Conservation (phyloP, 352 stramenopile species). For the Phytophthora quininea region DNA sequence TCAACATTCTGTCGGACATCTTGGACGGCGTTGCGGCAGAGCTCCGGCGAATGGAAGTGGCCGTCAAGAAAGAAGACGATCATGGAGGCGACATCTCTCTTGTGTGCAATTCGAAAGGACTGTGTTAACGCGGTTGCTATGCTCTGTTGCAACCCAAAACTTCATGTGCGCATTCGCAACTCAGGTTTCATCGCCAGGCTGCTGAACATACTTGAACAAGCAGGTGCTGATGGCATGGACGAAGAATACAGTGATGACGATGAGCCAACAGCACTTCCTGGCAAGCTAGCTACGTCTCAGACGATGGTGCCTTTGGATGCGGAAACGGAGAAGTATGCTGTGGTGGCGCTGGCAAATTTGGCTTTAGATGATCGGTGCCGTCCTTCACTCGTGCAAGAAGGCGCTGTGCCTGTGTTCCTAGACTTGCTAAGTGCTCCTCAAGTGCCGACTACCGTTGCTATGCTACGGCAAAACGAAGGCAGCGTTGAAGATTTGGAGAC, state of each 20-base stretch:
- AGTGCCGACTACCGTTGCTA: neutral
- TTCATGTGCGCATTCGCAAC: slow-evolving; percentile 61
- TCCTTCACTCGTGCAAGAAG: slow-evolving; percentile 63
- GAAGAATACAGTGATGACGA: slow-evolving; percentile 39
- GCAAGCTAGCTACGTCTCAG: neutral
- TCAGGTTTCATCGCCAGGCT: slow-evolving; percentile 62
- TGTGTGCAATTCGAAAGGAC: slow-evolving; percentile 59
- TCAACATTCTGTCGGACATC: slow-evolving; percentile 57
- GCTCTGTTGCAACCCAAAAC: slow-evolving; percentile 78
- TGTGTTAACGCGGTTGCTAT: slow-evolving; percentile 67
- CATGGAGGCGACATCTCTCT: slow-evolving; percentile 27
- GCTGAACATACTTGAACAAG: slow-evolving; percentile 43
- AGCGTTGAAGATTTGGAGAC: slow-evolving; percentile 19
- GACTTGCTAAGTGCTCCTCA: slow-evolving; percentile 44
- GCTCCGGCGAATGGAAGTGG: slow-evolving; percentile 27
- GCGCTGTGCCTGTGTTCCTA: slow-evolving; percentile 62
- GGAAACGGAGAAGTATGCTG: slow-evolving; percentile 71
- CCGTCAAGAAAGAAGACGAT: slow-evolving; percentile 21
- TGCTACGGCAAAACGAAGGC: slow-evolving; percentile 14
- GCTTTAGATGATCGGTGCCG: slow-evolving; percentile 77
- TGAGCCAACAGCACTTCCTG: neutral
- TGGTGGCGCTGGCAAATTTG: slow-evolving; percentile 77
- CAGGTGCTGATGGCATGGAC: slow-evolving; percentile 11
- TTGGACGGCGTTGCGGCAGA: slow-evolving; percentile 35
- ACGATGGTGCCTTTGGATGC: slow-evolving; percentile 32